Percentiles rank a stretch among this genome's conserved stretches.
Conservation (phyloP, 1,284 basidiomycete species). For the Uromyces viciae-fabae region DNA sequence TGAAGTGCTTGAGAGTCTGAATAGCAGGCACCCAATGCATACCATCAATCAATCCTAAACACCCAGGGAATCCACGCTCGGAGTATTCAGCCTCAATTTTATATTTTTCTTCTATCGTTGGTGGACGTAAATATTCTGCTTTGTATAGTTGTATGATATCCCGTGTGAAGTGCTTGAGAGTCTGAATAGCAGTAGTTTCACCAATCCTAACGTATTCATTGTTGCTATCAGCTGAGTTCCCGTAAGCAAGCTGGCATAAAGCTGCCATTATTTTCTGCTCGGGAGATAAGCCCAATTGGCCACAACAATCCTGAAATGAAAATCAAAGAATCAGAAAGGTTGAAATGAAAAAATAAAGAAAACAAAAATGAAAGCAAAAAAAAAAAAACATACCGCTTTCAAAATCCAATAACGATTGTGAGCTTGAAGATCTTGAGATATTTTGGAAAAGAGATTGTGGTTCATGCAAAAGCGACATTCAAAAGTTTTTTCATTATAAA, state of each 20-base stretch:
- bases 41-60: conserved; percentile 1
- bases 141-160: background rate
- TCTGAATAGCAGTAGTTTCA: background rate
- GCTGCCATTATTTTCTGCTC: background rate
- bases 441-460: background rate
- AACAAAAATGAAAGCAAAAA: background rate
- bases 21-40: conserved; percentile 18
- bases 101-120: background rate
- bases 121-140: background rate
- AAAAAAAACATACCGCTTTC: background rate
- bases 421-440: background rate
- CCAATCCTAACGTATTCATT: background rate
- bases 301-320: background rate
- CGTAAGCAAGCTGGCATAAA: background rate
- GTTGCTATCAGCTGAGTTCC: background rate
- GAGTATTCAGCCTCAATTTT: background rate
- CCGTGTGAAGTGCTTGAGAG: background rate
- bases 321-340: too few species aligned
- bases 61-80: background rate
- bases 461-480: background rate
- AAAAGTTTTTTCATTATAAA: background rate
- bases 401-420: background rate
- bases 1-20: background rate
- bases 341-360: background rate
- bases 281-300: background rate